phyloP scores from a whole-genome alignment of 1,284 basidiomycete species.

The Apiotrichum siamense region DNA sequence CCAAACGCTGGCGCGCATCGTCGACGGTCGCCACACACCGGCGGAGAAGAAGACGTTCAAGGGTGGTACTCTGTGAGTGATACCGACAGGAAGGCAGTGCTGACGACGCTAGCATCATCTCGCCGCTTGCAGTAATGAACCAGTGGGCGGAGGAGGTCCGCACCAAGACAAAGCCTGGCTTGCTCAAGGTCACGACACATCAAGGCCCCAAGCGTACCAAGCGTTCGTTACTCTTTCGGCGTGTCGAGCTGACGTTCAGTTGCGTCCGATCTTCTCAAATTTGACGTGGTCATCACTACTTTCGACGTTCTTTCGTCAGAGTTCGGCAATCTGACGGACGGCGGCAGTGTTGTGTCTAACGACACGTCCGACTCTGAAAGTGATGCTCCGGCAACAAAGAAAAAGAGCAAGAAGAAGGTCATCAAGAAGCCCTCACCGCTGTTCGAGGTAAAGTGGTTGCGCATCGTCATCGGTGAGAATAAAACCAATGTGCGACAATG shows the following conservation, averaged over 20 bases:
- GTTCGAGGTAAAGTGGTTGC: conserved; percentile 74
- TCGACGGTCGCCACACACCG: conserved; percentile 64
- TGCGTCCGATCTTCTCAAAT: conserved; percentile 55
- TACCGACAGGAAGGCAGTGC: not conserved
- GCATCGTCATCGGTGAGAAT: conserved; percentile 69
- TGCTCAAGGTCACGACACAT: conserved; percentile 68
- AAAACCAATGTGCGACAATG: not conserved
- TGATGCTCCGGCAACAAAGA: conserved; percentile 22
- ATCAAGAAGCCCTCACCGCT: conserved; percentile 52
- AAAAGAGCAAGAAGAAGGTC: conserved; percentile 49
- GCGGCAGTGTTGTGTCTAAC: not conserved
- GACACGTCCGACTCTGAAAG: conserved; percentile 38
- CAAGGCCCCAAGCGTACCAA: conserved; percentile 68
- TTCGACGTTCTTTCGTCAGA: conserved; percentile 75
- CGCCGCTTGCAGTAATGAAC: conserved; percentile 74
- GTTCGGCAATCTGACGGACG: not conserved
- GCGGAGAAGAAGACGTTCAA: conserved; percentile 63
- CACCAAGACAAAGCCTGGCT: conserved; percentile 61
- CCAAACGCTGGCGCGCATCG: conserved; percentile 78
- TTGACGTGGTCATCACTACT: conserved; percentile 74
- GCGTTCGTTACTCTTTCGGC: conserved; percentile 49
- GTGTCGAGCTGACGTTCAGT: conserved; percentile 51
- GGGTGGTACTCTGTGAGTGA: conserved; percentile 63
- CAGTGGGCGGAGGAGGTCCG: conserved; percentile 87
- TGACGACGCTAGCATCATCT: conserved; percentile 61